phyloP scores from a whole-genome alignment of 2,329 filamentous ascomycete genomes.

The Penicillium sp. region DNA sequence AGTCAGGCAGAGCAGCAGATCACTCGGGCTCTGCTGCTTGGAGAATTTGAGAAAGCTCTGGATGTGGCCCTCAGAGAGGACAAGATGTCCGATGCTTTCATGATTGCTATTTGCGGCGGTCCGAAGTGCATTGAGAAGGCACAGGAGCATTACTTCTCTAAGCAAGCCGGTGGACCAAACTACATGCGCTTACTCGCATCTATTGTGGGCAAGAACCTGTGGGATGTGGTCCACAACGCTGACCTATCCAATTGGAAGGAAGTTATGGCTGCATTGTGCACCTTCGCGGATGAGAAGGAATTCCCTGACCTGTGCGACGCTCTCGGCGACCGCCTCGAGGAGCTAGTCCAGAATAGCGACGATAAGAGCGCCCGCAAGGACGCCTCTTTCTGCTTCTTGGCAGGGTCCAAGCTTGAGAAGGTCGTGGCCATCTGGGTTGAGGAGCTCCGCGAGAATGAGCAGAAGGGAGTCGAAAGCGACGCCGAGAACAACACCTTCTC shows the following conservation, averaged over 20 bases:
- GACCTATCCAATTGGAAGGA: conserved; percentile 94
- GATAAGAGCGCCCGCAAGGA: conserved; percentile 66
- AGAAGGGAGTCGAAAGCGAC: conserved; percentile 65
- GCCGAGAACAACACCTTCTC: conserved; percentile 80
- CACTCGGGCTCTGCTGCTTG: conserved; percentile 81
- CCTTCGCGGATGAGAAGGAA: conserved; percentile 84
- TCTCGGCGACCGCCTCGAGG: conserved; percentile 83
- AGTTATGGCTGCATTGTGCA: conserved; percentile 92
- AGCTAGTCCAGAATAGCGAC: conserved; percentile 56
- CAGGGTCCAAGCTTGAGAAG: conserved; percentile 95
- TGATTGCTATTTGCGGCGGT: conserved; percentile 95
- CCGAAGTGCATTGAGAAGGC: conserved; percentile 92
- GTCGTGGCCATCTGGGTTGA: conserved; percentile 91
- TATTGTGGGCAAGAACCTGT: conserved; percentile 92
- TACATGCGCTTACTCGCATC: conserved; percentile 87
- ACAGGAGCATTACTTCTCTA: conserved; percentile 82
- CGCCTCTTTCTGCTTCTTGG: conserved; percentile 93
- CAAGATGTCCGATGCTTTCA: conserved; percentile 90
- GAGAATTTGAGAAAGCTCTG: conserved; percentile 84
- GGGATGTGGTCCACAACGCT: conserved; percentile 97
- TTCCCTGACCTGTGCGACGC: conserved; percentile 95
- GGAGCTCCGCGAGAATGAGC: conserved; percentile 81
- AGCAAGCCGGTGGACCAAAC: conserved; percentile 77
- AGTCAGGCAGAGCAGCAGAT: conserved; percentile 79
- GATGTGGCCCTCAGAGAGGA: conserved; percentile 85